phyloP scores from a whole-genome alignment of 75 land plant species.

The Cunninghamia lanceolata region DNA sequence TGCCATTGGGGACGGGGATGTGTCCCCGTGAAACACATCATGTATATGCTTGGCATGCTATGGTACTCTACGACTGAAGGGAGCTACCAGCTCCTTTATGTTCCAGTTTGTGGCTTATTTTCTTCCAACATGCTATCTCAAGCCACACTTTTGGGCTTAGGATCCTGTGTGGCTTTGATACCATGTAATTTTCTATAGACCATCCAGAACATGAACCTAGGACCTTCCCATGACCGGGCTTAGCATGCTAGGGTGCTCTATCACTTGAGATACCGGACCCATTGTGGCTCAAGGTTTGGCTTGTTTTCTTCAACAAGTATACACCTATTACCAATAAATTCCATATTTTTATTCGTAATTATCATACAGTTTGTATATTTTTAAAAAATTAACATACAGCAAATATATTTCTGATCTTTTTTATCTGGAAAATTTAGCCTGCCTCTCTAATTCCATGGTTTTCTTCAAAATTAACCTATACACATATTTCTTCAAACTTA shows the following conservation, averaged over 20 bases:
- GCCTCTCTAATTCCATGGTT: neutral
- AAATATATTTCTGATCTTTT: neutral
- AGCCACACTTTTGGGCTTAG: neutral
- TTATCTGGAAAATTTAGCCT: neutral
- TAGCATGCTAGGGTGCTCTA: neutral
- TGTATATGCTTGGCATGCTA: neutral
- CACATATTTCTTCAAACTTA: neutral
- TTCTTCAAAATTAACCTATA: neutral
- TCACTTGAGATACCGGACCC: neutral
- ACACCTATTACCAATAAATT: neutral
- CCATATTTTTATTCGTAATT: neutral
- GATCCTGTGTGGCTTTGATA: neutral
- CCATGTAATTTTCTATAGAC: neutral
- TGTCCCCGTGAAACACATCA: no score
- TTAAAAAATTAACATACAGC: neutral
- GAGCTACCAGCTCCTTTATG: neutral
- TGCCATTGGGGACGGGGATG: no score
- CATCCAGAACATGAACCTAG: neutral
- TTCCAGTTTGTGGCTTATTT: neutral
- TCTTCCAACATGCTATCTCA: neutral
- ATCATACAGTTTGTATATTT: neutral
- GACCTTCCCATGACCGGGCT: neutral
- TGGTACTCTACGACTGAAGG: neutral
- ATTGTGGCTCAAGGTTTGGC: neutral
- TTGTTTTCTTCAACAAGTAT: neutral